Conservation (phyloP, 306 rosid species). For the Casuarina cunninghamiana region DNA sequence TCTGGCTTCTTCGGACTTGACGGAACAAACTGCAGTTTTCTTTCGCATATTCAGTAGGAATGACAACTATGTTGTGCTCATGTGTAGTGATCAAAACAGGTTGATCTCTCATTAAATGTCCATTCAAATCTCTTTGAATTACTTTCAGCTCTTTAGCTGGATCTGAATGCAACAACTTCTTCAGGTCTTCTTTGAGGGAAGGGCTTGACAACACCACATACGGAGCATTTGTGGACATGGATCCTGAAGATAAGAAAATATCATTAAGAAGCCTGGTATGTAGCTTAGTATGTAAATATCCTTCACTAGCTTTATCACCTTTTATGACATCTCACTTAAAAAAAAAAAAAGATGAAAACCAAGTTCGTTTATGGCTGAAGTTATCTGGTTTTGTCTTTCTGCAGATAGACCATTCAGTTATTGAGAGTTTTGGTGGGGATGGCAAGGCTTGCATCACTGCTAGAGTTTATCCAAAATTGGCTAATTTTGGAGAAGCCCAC, state of each 20-base stretch:
- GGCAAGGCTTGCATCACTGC: constrained; percentile 62
- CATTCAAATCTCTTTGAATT: neutral
- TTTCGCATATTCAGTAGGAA: constrained; percentile 44
- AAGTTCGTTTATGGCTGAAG: neutral
- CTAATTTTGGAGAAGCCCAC: constrained; percentile 47
- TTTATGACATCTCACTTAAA: neutral
- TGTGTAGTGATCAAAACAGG: constrained; percentile 82
- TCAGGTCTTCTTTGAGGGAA: constrained; percentile 59
- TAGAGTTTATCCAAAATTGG: constrained; percentile 67
- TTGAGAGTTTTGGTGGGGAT: constrained; percentile 72
- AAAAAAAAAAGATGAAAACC: too few species aligned
- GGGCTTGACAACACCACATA: constrained; percentile 51
- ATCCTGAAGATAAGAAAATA: constrained; percentile 34
- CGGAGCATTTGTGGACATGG: constrained; percentile 55
- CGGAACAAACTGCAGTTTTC: constrained; percentile 57
- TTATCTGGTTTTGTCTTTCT: constrained; percentile 3
- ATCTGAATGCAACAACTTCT: constrained; percentile 2
- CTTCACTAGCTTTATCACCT: neutral
- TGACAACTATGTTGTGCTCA: constrained; percentile 46
- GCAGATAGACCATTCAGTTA: constrained; percentile 74
- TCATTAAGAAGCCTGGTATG: constrained; percentile 71
- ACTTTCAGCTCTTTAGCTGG: neutral
- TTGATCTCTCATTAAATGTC: constrained; percentile 18
- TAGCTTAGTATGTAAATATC: neutral
- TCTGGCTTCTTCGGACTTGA: constrained; percentile 53